Conservation (phyloP, 2,329 filamentous ascomycete species). For the Phoma sp. region DNA sequence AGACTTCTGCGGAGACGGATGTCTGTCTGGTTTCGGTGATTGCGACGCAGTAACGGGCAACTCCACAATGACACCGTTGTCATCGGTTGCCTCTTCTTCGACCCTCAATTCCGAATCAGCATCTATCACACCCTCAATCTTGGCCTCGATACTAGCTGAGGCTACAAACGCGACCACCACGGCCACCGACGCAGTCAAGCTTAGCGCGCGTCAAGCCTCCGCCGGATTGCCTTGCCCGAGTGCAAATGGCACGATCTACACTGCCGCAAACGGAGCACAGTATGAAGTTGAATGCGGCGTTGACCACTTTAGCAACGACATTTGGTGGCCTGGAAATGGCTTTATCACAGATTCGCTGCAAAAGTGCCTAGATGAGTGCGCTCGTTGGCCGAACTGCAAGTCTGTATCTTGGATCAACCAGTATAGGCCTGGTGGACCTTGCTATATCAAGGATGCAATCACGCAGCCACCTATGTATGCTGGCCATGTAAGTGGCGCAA, state of each 20-base stretch:
- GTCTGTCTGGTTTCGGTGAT: slow-evolving; percentile 20
- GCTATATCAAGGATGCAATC: slow-evolving; percentile 25
- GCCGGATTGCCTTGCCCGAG: neutral
- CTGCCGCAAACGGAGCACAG: slow-evolving; percentile 14
- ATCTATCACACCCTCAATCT: too few relatives aligned
- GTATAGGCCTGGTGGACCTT: slow-evolving; percentile 13
- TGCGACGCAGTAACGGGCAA: slow-evolving; percentile 10
- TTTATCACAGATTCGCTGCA: slow-evolving; percentile 12
- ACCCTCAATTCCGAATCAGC: neutral
- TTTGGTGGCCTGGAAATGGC: slow-evolving; percentile 15
- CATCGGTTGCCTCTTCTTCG: neutral
- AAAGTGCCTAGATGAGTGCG: slow-evolving; percentile 22
- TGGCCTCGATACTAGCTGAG: too few relatives aligned
- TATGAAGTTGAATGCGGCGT: slow-evolving; percentile 27
- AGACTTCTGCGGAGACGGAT: slow-evolving; percentile 24
- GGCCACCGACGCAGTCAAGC: too few relatives aligned
- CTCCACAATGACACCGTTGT: neutral
- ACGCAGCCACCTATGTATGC: neutral
- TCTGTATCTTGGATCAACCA: slow-evolving; percentile 22
- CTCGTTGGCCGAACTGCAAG: slow-evolving; percentile 18
- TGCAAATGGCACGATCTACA: slow-evolving; percentile 12
- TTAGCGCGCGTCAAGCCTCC: neutral
- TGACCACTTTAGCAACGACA: slow-evolving; percentile 21
- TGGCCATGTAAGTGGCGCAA: slow-evolving; percentile 6
- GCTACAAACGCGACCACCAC: too few relatives aligned